Conservation (phyloP, 1,284 basidiomycete species). For the Marasmius oreades region DNA sequence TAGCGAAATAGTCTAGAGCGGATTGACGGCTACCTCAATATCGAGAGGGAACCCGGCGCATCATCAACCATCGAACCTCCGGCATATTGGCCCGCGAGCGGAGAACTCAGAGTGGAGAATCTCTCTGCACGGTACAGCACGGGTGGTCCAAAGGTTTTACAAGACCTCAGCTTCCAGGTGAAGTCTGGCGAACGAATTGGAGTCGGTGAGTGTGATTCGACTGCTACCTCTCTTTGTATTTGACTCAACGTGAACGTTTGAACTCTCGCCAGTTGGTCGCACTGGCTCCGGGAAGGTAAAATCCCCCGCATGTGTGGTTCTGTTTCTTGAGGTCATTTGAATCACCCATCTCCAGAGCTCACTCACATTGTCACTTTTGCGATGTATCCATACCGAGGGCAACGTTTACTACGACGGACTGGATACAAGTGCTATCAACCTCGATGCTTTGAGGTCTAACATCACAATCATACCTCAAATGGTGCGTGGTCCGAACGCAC, state of each 20-base stretch:
- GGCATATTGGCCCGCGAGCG: constrained; percentile 67
- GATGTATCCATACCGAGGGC: constrained; percentile 59
- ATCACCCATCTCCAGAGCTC: constrained; percentile 33
- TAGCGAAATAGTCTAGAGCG: constrained; percentile 45
- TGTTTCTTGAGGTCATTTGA: neutral
- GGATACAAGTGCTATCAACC: constrained; percentile 47
- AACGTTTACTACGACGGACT: constrained; percentile 50
- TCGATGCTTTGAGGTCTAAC: constrained; percentile 58
- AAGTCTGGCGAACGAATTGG: constrained; percentile 47
- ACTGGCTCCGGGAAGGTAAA: constrained; percentile 59
- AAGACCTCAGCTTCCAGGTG: constrained; percentile 41
- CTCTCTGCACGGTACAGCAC: constrained; percentile 43
- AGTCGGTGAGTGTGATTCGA: constrained; percentile 28
- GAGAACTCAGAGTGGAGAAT: constrained; percentile 50
- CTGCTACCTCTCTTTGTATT: neutral
- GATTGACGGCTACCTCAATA: constrained; percentile 53
- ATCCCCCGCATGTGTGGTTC: neutral
- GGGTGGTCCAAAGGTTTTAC: constrained; percentile 39
- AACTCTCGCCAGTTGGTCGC: constrained; percentile 40
- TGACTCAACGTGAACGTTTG: neutral
- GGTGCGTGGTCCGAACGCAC: constrained; percentile 24
- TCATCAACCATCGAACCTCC: constrained; percentile 45
- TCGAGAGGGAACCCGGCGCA: constrained; percentile 51
- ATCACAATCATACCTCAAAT: constrained; percentile 63
- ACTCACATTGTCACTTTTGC: constrained; percentile 47